Evolutionary conservation across 805 yeast species (phyloP), one percentile per base, ranked within the genome.

Genomic region (Kodamaea lidongshanica): DNA sequence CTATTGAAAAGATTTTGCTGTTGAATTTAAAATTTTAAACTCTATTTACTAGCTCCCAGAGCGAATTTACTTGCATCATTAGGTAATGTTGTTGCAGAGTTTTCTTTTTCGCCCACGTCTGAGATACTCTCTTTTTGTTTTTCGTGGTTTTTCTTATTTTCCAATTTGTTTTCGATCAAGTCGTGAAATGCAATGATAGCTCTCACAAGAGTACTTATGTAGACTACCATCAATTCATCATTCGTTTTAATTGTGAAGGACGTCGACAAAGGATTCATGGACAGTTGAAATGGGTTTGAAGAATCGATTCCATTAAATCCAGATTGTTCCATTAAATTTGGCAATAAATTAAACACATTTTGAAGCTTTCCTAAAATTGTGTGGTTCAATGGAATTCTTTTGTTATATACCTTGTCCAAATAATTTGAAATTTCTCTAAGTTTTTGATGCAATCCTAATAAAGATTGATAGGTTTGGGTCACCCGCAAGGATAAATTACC

Each of bases 181-280:
- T 92, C 94, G 58, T 92, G 95, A 72, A 92, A 89, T 7, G 97
- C 94, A 50, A 92, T 82, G 47, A 94, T 88, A 5, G 97, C 83
- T 52, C 97, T 74, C 14, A 92, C 95, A 47, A 92, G 65, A 30
- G 89, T 79, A 48, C 92, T 75, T 42, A 92, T 77, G 54, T 94
- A 94, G 15, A 92, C 76, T 50, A 86, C 72, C 98, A 94, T 89
- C 45, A 94, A 67, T 57, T 92, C 95, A 52, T 92, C 99, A 52
- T 92, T 94, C 3, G 98, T 86, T 61, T 89, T 92, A 25, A 83
- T 72, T 1, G 94, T 87, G 52, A 89, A 81, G 2, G 97, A 94
- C 31, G 79, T 70, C 12, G 81, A 68, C 39, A 92, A 65, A 18
- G 76, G 77, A 42, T 67, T 72, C 8, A 23, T 19, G 3, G 34